phyloP scores from a whole-genome alignment of 2,329 filamentous ascomycete genomes.

The Mariannaea sp. region DNA sequence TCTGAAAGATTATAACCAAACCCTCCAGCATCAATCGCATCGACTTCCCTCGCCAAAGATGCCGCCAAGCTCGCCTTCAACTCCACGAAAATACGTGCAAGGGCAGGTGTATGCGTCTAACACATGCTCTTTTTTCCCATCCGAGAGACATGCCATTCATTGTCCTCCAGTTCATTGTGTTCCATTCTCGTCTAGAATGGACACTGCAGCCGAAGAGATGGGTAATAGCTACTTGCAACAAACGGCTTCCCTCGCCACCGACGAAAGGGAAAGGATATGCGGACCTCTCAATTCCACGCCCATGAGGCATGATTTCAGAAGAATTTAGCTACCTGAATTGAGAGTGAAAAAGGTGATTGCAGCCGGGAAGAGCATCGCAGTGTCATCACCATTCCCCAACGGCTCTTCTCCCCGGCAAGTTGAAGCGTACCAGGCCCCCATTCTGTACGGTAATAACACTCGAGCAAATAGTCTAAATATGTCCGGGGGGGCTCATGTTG shows the following conservation, averaged over 20 bases:
- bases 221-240: too few relatives aligned
- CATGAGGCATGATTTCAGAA: not conserved
- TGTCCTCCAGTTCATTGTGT: too few relatives aligned
- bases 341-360: not conserved
- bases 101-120: constrained; percentile 26
- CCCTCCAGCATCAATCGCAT: too few relatives aligned
- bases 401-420: not conserved
- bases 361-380: constrained; percentile 2
- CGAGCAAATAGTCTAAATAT: too few relatives aligned
- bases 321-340: not conserved
- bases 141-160: too few relatives aligned
- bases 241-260: too few relatives aligned
- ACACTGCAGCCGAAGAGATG: constrained; percentile 25
- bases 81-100: not conserved
- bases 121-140: constrained; percentile 10
- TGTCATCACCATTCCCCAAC: not conserved
- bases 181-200: not conserved
- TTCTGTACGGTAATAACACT: too few relatives aligned
- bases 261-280: constrained; percentile 15
- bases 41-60: constrained; percentile 1
- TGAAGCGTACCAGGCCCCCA: too few relatives aligned
- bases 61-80: not conserved
- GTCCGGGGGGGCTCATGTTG: too few relatives aligned
- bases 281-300: not conserved
- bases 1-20: not conserved